A percentile compares a stretch with the other conserved stretches of the same genome.
Conservation (phyloP, 1,284 basidiomycete genomes). For the Rhizoctonia solani region DNA sequence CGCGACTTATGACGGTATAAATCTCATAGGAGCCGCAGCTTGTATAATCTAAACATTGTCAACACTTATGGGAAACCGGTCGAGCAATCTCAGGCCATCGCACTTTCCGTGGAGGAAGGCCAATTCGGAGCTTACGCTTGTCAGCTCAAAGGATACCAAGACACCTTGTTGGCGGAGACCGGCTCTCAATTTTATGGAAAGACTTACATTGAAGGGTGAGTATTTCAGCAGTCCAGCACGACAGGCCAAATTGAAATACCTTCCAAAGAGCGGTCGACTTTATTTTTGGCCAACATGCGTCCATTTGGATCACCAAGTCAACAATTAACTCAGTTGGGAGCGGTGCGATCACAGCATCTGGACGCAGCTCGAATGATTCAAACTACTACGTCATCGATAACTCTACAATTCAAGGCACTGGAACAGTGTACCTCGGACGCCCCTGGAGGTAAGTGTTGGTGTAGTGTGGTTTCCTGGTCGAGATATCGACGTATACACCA, state of each 20-base stretch:
- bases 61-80: constrained; percentile 37
- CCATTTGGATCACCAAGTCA: constrained; percentile 35
- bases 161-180: constrained; percentile 39
- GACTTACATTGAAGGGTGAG: constrained; percentile 36
- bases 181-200: constrained; percentile 39
- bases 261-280: constrained; percentile 38
- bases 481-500: background rate
- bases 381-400: constrained; percentile 39
- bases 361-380: constrained; percentile 31
- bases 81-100: constrained; percentile 37
- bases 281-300: constrained; percentile 34
- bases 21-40: background rate
- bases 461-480: too few relatives aligned
- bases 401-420: constrained; percentile 31
- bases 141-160: constrained; percentile 38
- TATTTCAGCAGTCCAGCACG: background rate
- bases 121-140: constrained; percentile 39
- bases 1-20: background rate
- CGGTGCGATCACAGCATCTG: constrained; percentile 37
- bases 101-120: constrained; percentile 37
- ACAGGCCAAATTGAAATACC: background rate
- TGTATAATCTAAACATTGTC: constrained; percentile 40
- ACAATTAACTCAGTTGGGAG: constrained; percentile 32
- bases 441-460: constrained; percentile 7
- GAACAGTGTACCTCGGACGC: constrained; percentile 2